These are phyloP conservation scores for Diplodia corticola DNA, from an alignment of 2,329 filamentous ascomycete species.

Conservation along the genomic window DNA sequence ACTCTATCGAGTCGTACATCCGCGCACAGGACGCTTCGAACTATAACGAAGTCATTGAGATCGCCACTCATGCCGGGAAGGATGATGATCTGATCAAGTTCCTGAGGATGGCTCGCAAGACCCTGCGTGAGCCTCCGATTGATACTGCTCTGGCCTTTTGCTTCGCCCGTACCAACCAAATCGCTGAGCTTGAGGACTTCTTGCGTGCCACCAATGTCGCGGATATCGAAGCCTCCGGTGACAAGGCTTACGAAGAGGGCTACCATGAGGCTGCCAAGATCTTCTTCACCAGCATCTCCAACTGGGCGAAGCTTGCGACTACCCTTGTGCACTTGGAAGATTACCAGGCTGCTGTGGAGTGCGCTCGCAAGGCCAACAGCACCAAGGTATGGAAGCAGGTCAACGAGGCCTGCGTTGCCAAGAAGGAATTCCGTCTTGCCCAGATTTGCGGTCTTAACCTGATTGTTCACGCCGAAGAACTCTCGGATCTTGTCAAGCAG, in stretches of 20 bases:
- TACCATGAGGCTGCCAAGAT: constrained; percentile 97
- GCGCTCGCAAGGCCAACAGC: constrained; percentile 96
- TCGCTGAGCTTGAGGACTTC: constrained; percentile 94
- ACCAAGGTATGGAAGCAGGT: constrained; percentile 99
- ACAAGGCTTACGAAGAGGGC: constrained; percentile 95
- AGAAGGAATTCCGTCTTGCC: constrained; percentile 98
- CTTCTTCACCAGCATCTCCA: constrained; percentile 96
- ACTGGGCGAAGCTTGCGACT: constrained; percentile 98
- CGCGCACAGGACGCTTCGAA: constrained; percentile 91
- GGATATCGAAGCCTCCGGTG: constrained; percentile 93
- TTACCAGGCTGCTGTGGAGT: constrained; percentile 97
- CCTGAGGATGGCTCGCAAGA: constrained; percentile 96
- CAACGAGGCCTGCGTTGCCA: constrained; percentile 90
- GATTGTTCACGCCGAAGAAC: constrained; percentile 94
- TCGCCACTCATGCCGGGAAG: constrained; percentile 91
- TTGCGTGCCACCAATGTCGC: constrained; percentile 89
- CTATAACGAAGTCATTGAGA: constrained; percentile 94
- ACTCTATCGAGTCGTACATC: constrained; percentile 96
- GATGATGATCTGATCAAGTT: constrained; percentile 97
- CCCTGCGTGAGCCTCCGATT: constrained; percentile 85
- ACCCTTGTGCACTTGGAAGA: constrained; percentile 96
- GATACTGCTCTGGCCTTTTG: constrained; percentile 94
- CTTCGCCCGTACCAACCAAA: constrained; percentile 87
- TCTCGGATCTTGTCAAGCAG: constrained; percentile 89
- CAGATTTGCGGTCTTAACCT: constrained; percentile 99